These are phyloP conservation scores for Erigeron philadelphicus DNA, from an alignment of 140 eudicot species.

Conservation along the genomic window DNA sequence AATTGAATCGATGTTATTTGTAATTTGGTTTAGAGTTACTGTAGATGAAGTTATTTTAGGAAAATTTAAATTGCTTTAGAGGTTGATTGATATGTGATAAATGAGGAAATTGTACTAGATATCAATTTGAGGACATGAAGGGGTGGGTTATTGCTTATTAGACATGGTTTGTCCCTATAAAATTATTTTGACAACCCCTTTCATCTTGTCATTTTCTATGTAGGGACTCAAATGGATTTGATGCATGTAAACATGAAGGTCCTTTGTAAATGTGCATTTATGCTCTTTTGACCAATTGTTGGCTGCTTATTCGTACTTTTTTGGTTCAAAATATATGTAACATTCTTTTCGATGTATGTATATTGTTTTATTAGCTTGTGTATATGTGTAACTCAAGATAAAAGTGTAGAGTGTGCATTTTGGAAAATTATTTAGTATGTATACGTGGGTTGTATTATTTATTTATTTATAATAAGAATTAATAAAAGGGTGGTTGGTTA, in stretches of 20 bases:
- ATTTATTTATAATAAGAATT: too few relatives aligned
- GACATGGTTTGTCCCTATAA: conserved; percentile 27
- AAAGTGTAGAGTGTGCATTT: too few relatives aligned
- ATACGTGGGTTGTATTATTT: too few relatives aligned
- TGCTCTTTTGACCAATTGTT: conserved; percentile 37
- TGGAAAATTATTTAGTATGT: too few relatives aligned
- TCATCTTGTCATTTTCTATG: conserved; percentile 33
- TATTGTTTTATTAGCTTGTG: background rate
- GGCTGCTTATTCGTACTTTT: conserved; percentile 24
- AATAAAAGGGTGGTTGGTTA: too few relatives aligned
- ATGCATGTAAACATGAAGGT: conserved; percentile 23
- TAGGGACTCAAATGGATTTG: conserved; percentile 39
- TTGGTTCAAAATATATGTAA: background rate
- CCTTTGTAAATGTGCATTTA: conserved; percentile 33
- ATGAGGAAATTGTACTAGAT: conserved; percentile 25
- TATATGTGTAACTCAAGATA: too few relatives aligned
- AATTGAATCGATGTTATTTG: background rate
- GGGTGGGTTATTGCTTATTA: conserved; percentile 14
- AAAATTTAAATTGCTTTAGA: conserved; percentile 17
- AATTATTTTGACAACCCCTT: conserved; percentile 30
- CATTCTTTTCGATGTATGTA: background rate
- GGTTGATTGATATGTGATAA: conserved; percentile 27
- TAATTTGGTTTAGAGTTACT: conserved; percentile 5
- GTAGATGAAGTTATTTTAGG: conserved; percentile 24
- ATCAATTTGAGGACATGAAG: conserved; percentile 15